A percentile compares a stretch with the other conserved stretches of the same genome.
Conservation (phyloP, 441 rosid species). For the Daphne laureola region DNA sequence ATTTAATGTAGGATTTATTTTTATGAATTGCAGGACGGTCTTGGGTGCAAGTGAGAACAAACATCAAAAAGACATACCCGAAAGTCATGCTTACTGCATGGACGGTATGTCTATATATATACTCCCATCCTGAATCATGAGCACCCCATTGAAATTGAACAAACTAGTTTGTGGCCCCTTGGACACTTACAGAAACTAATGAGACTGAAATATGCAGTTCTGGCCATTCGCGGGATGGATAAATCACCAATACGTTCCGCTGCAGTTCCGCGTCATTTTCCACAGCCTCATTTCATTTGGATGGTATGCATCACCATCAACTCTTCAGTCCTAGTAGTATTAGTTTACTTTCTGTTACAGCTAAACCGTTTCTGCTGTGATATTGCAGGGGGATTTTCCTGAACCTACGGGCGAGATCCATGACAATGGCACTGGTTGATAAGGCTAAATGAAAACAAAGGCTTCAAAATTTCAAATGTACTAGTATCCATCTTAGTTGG, state of each 20-base stretch:
- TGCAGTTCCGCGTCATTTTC: constrained; percentile 78
- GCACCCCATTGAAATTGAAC: constrained; percentile 1
- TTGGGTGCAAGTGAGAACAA: constrained; percentile 67
- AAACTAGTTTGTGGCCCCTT: not conserved
- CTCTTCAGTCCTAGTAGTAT: not conserved
- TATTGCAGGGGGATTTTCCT: constrained; percentile 82
- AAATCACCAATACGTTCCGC: constrained; percentile 77
- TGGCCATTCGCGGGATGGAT: constrained; percentile 92
- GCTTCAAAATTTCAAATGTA: no score
- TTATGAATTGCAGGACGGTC: constrained; percentile 75
- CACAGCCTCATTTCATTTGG: constrained; percentile 47
- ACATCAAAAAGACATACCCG: constrained; percentile 70
- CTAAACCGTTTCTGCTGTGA: not conserved
- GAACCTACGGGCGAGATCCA: constrained; percentile 60
- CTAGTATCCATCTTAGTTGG: no score
- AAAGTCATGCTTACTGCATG: constrained; percentile 64
- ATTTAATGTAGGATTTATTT: no score
- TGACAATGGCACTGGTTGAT: constrained; percentile 27
- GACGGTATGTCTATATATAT: constrained; percentile 45
- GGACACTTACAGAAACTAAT: constrained; percentile 6
- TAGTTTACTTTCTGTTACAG: not conserved
- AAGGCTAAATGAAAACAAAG: constrained; percentile 28
- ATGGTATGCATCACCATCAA: constrained; percentile 41
- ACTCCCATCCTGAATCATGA: constrained; percentile 2
- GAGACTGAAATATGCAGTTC: constrained; percentile 43